Evolutionary conservation across 2,329 filamentous ascomycete genomes (phyloP).

Genomic region (Pseudogymnoascus sp.): DNA sequence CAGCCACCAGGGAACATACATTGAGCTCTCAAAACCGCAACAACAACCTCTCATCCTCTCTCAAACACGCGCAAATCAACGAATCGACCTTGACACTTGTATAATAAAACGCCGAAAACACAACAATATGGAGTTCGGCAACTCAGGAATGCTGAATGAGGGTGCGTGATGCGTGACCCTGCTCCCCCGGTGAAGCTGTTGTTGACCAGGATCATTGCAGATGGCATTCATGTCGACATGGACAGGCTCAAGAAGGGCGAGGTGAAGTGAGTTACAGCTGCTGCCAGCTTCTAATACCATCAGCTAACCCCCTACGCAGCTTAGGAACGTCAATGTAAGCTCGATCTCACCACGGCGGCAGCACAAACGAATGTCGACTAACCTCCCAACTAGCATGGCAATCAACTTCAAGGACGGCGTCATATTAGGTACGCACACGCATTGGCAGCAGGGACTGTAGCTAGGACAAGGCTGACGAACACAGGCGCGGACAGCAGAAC

Average conservation of each 20-base stretch:
- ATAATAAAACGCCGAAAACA: neutral
- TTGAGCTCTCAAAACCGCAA: conserved; percentile 8
- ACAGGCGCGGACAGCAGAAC: conserved; percentile 89
- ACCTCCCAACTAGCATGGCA: conserved; percentile 65
- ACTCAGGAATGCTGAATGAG: conserved; percentile 55
- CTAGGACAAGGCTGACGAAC: neutral
- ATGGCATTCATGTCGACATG: conserved; percentile 99
- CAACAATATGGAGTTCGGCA: conserved; percentile 54
- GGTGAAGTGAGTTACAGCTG: conserved; percentile 69
- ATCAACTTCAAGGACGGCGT: conserved; percentile 98
- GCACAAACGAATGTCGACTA: conserved; percentile 17
- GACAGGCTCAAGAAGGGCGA: conserved; percentile 97
- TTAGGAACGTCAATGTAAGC: conserved; percentile 93
- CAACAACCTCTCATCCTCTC: neutral
- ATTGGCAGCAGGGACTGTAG: neutral
- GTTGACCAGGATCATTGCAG: conserved; percentile 41
- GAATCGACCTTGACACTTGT: neutral
- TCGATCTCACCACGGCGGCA: conserved; percentile 18
- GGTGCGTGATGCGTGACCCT: conserved; percentile 36
- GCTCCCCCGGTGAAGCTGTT: conserved; percentile 17
- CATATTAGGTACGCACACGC: conserved; percentile 61
- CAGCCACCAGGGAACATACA: neutral
- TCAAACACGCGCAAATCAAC: neutral
- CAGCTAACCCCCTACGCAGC: conserved; percentile 43
- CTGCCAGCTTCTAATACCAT: conserved; percentile 8